Evolutionary conservation across 2,329 filamentous ascomycete species (phyloP).

Genomic region (Colletotrichum tanaceti): DNA sequence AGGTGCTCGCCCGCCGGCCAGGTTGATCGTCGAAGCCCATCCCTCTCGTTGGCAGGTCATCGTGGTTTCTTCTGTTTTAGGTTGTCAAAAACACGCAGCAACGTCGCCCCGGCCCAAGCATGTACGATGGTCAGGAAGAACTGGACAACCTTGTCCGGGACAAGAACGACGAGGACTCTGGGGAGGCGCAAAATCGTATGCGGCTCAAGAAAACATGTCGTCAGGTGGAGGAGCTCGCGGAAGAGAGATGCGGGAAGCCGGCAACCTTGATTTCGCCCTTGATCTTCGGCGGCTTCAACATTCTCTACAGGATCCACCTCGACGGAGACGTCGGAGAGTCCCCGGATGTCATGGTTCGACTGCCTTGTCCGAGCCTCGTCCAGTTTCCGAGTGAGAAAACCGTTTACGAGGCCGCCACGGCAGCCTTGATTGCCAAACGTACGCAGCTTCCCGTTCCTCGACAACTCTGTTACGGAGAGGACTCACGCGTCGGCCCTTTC

Average conservation of each 20-base stretch:
- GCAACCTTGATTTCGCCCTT: constrained; percentile 23
- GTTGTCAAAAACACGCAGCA: too few relatives aligned
- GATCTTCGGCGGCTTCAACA: constrained; percentile 41
- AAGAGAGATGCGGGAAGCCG: constrained; percentile 8
- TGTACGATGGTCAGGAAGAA: constrained; percentile 17
- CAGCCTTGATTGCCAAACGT: constrained; percentile 15
- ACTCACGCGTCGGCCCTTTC: constrained; percentile 45
- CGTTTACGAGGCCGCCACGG: constrained; percentile 36
- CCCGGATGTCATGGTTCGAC: constrained; percentile 33
- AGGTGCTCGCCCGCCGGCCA: too few relatives aligned
- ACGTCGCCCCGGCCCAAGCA: background rate
- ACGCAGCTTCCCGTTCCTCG: constrained; percentile 32
- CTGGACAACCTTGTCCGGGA: constrained; percentile 38
- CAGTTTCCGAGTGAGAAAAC: constrained; percentile 42
- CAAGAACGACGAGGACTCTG: constrained; percentile 14
- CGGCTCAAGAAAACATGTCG: constrained; percentile 7
- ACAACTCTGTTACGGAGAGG: constrained; percentile 38
- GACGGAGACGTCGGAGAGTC: constrained; percentile 12
- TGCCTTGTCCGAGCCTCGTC: constrained; percentile 34
- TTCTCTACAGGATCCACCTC: constrained; percentile 36
- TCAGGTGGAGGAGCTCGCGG: constrained; percentile 5
- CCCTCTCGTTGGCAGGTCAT: too few relatives aligned
- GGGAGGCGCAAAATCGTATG: constrained; percentile 17
- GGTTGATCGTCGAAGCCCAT: too few relatives aligned
- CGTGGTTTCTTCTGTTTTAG: too few relatives aligned